Base-by-base conservation (phyloP, 176 grass and related monocot genomes). In the Puya raimondii region DNA sequence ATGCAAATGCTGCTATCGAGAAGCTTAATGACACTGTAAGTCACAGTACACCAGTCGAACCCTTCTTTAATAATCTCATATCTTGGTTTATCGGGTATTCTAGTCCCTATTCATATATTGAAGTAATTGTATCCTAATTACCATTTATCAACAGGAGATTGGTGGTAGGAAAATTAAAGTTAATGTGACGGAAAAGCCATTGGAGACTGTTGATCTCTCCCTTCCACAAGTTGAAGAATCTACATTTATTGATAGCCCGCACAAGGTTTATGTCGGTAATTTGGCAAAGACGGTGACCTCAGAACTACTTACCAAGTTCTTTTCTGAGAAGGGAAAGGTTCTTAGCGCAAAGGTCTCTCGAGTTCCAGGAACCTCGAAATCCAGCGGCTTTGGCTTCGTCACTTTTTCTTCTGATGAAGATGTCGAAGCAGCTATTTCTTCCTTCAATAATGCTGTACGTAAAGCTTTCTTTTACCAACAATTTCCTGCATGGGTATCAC, bases 181-280 rank as follows among this genome's bases (percentile, higher is more conserved):
- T 42, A 99, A 99, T 64, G 80, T 88, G 49, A 93, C 94, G 0
- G 89, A 99, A 72, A 99, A 84, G 53, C 91, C 91, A 13, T 80
- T 99, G 9, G 47, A 80, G 3, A 71, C 81, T n/a, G 70, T 73
- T 3, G 87, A 99, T 48, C 15, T 20, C 2, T 84, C 89, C 6
- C 67, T 64, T n/a, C 65, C 69, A n/a, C 85, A 82, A 73, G 82
- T 72, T 54, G n/a, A 80, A 4, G 94, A 93, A 15, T 82, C 89
- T 25, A 69, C 79, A n/a, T 93, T 99, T 78, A 74, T 99, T 4
- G 89, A 99, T 65, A 99, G 87, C 71, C 89, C 88, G 12, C 85
- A 93, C 69, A 99, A 99, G 82, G 89, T 93, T 81, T 99, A 99
- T 61, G 87, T 99, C 66, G 94, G 87, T 67, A 99, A 99, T 81